phyloP scores from a whole-genome alignment of 2,329 filamentous ascomycete genomes.

The Stagonosporopsis cucurbitacearum region DNA sequence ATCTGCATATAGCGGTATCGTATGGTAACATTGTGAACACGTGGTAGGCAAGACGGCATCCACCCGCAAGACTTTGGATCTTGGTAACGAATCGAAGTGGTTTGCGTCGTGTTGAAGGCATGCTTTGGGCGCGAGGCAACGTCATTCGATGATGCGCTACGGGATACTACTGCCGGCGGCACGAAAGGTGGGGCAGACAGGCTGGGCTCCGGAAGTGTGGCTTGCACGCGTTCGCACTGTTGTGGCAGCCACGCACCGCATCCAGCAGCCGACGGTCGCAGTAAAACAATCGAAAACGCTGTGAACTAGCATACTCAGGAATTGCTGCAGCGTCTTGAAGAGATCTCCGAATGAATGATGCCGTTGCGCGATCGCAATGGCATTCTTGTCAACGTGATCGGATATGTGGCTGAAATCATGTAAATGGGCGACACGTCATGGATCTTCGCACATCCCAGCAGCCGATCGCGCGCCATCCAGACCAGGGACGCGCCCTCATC shows the following conservation, averaged over 20 bases:
- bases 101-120: constrained; percentile 5
- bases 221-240: constrained; percentile 11
- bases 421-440: constrained; percentile 16
- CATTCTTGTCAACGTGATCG: constrained; percentile 6
- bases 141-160: constrained; percentile 12
- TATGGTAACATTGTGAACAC: not conserved
- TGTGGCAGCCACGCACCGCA: not conserved
- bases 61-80: not conserved
- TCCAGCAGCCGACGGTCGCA: not conserved
- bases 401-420: constrained; percentile 21
- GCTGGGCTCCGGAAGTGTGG: constrained; percentile 10
- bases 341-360: not conserved
- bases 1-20: not conserved
- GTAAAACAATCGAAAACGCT: not conserved
- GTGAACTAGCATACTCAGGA: too few relatives aligned
- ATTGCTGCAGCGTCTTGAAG: not conserved
- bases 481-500: constrained; percentile 16
- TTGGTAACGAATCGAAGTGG: constrained; percentile 5
- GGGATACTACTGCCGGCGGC: constrained; percentile 16
- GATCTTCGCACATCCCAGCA: constrained; percentile 15
- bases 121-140: not conserved
- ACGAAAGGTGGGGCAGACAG: not conserved
- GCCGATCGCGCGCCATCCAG: constrained; percentile 18
- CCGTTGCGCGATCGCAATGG: not conserved
- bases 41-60: constrained; percentile 4